Evolutionary conservation across 139 green algal genomes (phyloP), one percentile per base, ranked within the genome.

Genomic region (Choricystis sp.): DNA sequence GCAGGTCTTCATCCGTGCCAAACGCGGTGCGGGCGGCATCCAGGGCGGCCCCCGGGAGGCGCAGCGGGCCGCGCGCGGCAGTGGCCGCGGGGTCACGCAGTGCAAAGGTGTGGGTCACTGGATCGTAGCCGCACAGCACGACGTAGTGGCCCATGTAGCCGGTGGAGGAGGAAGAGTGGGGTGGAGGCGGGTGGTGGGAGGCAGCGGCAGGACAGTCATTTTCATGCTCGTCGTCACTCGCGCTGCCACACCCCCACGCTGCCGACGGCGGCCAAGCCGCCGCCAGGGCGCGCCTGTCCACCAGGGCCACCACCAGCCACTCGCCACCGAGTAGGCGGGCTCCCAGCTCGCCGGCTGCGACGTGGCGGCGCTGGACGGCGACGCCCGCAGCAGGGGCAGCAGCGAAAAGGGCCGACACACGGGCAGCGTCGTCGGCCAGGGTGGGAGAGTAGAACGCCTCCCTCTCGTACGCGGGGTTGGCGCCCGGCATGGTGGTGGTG

Each of bases 381-480:
- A 94, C 85, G 61, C 85, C 85, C 2, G 61, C 77, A 2, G 2
- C 3, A 2, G 16, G 30, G 48, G 31, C 52, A 21, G 22, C 26
- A 60, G 63, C 22, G 31, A 96, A 96, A 3, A 95, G 78, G 25
- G 60, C 59, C 4, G 74, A 66, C 40, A 96, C 88, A 1, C 89
- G 74, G 31, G 19, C 28, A 28, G 74, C 70, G 66, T 96, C 89
- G 28, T 88, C 78, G 31, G 74, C 57, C 61, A 91, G 74, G 52
- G 83, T 69, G 57, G 85, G 73, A 60, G 83, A 76, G 72, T 96
- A 96, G 59, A 95, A 96, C 20, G 61, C 59, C 67, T 94, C 85
- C 24, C 70, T 60, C 0, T 66, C 74, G 69, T 83, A 96, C 3
- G 69, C 74, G 3, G 83, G 80, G 67, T 96, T 95, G 27, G 87